phyloP scores from a whole-genome alignment of 257 asterid genomes.

The Coffea eugenioides region DNA sequence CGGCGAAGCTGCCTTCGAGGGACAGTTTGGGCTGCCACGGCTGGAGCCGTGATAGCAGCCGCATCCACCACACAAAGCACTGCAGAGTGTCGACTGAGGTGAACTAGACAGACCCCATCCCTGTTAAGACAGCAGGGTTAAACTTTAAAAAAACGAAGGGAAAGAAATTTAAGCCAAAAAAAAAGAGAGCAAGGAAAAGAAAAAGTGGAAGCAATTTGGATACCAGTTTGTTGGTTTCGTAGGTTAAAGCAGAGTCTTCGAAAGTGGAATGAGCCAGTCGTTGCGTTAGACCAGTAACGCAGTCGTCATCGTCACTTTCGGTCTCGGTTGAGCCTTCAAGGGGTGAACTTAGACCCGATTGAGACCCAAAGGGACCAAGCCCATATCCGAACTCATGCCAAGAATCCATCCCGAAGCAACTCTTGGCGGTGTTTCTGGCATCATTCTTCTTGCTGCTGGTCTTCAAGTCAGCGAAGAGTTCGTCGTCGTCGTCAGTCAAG shows the following conservation, averaged over 20 bases:
- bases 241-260: constrained; percentile 18
- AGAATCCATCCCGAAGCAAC: constrained; percentile 15
- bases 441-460: neutral
- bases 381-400: constrained; percentile 3
- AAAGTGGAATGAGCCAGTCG: constrained; percentile 39
- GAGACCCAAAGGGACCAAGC: constrained; percentile 27
- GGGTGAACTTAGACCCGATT: constrained; percentile 67
- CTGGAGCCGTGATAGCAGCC: constrained; percentile 41
- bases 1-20: constrained; percentile 47
- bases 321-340: constrained; percentile 64
- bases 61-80: constrained; percentile 17
- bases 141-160: neutral
- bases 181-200: too few species aligned
- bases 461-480: constrained; percentile 21
- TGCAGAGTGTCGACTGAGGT: constrained; percentile 68
- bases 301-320: constrained; percentile 77
- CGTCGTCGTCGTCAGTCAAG: constrained; percentile 30
- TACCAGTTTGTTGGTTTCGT: constrained; percentile 42
- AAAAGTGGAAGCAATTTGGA: neutral
- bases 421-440: neutral
- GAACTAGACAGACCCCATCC: constrained; percentile 53
- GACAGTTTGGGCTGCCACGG: constrained; percentile 43
- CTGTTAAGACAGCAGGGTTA: constrained; percentile 13
- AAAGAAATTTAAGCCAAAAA: neutral
- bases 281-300: constrained; percentile 43